Base-by-base conservation (phyloP, 2,329 filamentous ascomycete genomes). In the Alternaria novae-zelandiae region DNA sequence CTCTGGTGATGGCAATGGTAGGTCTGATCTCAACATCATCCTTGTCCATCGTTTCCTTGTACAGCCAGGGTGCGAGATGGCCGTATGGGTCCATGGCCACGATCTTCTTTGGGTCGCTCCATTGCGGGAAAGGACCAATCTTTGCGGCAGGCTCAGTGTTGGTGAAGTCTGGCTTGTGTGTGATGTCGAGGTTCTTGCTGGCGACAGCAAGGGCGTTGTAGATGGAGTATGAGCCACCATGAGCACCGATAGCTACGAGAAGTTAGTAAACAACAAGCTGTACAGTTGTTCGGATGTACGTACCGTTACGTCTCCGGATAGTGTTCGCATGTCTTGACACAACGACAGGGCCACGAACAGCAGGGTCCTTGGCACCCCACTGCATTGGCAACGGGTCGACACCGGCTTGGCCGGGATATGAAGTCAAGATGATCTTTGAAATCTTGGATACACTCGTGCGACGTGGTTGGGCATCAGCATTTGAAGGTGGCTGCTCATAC, bases 11-110 rank as follows among this genome's bases (percentile, higher is more conserved):
- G 13, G 94, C 94, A 78, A 97, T 97, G 0, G 94, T 97, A 5
- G 94, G 94, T 43, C 94, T 87, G 68, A 97, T 92, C 77, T 97
- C 93, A 36, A 96, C 87, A 71, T 93, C 88, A 47, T 97, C 89
- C 54, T 90, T 89, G 53, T 91, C 86, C 73, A 96, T 94, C 49
- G 88, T 86, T 66, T 95, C 89, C 68, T 91, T 91, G 83, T 91
- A 97, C 44, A 96, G 82, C 90, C 91, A 94, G 9, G 93, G 92
- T 9, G 91, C 88, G 64, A 97, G 83, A 82, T 98, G 96, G 7
- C 96, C 95, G 79, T 91, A 92, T 0, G 95, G 95, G 77, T 98
- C 96, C 93, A 99, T 97, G 17, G 95, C 93, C 13, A 98, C 95
- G 67, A 99, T 98, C 84, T 97, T 98, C 80, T 93, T 93, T 74